Percentiles rank a stretch among this genome's conserved stretches.
These are phyloP conservation scores for Zostera marina DNA, from an alignment of 116 monocot species.

Conservation along the genomic window DNA sequence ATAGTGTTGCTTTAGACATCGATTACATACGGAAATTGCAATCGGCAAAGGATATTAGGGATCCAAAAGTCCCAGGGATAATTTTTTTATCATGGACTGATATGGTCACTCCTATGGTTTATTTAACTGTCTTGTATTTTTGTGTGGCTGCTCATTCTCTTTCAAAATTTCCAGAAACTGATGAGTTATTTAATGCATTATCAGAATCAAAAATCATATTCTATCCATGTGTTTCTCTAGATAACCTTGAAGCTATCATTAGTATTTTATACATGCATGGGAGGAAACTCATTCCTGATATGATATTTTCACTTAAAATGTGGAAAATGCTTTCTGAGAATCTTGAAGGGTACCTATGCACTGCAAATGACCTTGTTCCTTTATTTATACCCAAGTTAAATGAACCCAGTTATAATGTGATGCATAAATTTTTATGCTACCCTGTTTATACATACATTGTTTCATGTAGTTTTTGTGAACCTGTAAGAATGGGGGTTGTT, in stretches of 20 bases:
- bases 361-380: constrained; percentile 1
- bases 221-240: constrained; percentile 6
- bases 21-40: constrained; percentile 19
- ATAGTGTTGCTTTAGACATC: constrained; percentile 26
- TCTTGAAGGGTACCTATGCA: constrained; percentile 7
- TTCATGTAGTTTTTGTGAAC: neutral
- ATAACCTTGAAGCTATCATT: constrained; percentile 19
- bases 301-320: constrained; percentile 10
- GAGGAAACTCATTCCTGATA: neutral
- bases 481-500: neutral
- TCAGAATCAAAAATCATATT: constrained; percentile 7
- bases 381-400: constrained; percentile 2
- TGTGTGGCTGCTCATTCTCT: constrained; percentile 15
- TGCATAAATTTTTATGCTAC: constrained; percentile 28
- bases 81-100: constrained; percentile 12
- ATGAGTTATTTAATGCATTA: constrained; percentile 6
- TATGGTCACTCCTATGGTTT: constrained; percentile 37
- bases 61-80: constrained; percentile 6
- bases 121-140: constrained; percentile 19
- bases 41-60: constrained; percentile 8
- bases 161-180: constrained; percentile 3
- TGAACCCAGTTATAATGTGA: constrained; percentile 3
- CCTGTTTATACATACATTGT: constrained; percentile 14
- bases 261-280: constrained; percentile 27
- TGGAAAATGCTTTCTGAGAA: constrained; percentile 27